Base-by-base conservation (phyloP, 2,329 filamentous ascomycete genomes). In the Nemania bipapillata region DNA sequence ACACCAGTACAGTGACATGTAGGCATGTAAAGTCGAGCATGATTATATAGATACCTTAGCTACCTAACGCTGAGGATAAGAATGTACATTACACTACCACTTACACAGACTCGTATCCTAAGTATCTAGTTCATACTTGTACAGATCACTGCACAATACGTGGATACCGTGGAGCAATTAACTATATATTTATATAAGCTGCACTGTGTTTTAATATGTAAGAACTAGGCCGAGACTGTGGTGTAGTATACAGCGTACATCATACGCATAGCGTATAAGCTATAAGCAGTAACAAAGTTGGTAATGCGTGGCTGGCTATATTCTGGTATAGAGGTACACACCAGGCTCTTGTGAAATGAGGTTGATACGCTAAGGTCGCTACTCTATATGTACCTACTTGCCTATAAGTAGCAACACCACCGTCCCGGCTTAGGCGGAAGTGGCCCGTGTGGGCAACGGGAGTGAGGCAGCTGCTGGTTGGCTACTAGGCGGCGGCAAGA, bases 401-500 rank as follows among this genome's bases (percentile, higher is more conserved):
- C 40, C 50, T 45, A 49, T 52, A 66, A 61, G 64, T 50, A 60
- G 61, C 37, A 67, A 59, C 45, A 65, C 24, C 42, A 65, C 65
- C 40, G 66, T 28, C n/a, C 69, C 69, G 69, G 69, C 69, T 71
- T 58, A 32, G 42, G 60, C 69, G 69, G 69, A 71, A 71, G 69
- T 61, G 63, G 66, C 59, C 69, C 69, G 69, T 71, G 45, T 66
- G 66, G 69, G 28, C 59, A 56, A 30, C 61, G 30, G 47, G 61
- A 64, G 63, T 50, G 26, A 69, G 24, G 40, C 24, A 52, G 26
- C 22, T 45, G 15, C 24, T 67, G 64, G 55, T 63, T 66, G 63
- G 67, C 59, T 57, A 24, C 24, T 58, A 6, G 50, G 50, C 24
- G 28, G 47, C 20, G n/a, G n/a, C n/a, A n/a, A 28, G 24, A 26